These are phyloP conservation scores for Xerocomus brunneocitrinus DNA, from an alignment of 768 basidiomycete species.

Conservation along the genomic window DNA sequence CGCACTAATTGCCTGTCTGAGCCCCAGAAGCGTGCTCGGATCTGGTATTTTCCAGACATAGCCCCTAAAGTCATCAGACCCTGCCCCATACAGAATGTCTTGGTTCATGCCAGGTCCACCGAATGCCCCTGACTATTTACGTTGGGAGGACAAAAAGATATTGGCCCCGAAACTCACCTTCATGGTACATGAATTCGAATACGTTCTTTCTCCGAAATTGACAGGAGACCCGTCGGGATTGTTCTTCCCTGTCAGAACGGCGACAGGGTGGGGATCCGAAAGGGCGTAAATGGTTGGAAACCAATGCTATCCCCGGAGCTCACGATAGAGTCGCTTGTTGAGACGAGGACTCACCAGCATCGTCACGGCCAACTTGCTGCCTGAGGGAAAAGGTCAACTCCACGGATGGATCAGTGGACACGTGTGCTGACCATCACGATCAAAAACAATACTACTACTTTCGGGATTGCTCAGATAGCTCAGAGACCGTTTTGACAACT, in stretches of 20 bases:
- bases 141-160: neutral
- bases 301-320: slow-evolving; percentile 45
- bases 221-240: slow-evolving; percentile 52
- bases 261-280: slow-evolving; percentile 65
- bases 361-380: slow-evolving; percentile 58
- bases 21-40: slow-evolving; percentile 37
- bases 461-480: slow-evolving; percentile 54
- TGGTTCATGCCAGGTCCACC: slow-evolving; percentile 51
- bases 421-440: slow-evolving; percentile 52
- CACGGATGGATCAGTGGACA: neutral
- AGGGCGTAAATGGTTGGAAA: slow-evolving; percentile 67
- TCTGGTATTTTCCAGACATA: slow-evolving; percentile 77
- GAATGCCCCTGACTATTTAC: slow-evolving; percentile 66
- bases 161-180: slow-evolving; percentile 44
- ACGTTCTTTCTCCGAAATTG: slow-evolving; percentile 45
- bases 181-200: slow-evolving; percentile 72
- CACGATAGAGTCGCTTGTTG: neutral
- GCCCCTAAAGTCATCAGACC: slow-evolving; percentile 78
- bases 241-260: slow-evolving; percentile 57
- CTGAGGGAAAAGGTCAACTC: slow-evolving; percentile 31
- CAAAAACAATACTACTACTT: slow-evolving; percentile 62
- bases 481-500: slow-evolving; percentile 39
- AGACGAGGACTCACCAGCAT: slow-evolving; percentile 48
- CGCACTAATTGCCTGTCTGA: slow-evolving; percentile 42
- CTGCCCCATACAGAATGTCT: slow-evolving; percentile 64